These are phyloP conservation scores for Cryptosporidium parvum DNA, from an alignment of 169 alveolate species.

Conservation along the genomic window DNA sequence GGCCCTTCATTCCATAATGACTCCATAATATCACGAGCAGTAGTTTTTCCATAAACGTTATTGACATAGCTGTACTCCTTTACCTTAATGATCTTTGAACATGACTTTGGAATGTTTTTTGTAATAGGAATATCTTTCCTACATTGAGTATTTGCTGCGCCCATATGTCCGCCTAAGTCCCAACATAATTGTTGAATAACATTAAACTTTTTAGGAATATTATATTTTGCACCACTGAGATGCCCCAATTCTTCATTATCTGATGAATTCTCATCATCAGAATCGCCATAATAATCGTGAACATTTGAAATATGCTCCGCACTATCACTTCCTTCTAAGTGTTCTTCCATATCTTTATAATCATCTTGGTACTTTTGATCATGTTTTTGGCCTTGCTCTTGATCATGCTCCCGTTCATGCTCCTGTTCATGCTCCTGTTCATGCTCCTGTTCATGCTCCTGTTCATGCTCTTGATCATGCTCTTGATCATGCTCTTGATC, in stretches of 20 bases:
- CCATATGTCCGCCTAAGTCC: slow-evolving; percentile 72
- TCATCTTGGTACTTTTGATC: background rate
- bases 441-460: background rate
- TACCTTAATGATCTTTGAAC: slow-evolving; percentile 31
- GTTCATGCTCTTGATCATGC: background rate
- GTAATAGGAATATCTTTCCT: slow-evolving; percentile 25
- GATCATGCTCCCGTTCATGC: background rate
- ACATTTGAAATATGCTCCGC: slow-evolving; percentile 29
- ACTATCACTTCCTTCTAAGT: background rate
- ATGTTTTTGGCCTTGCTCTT: background rate
- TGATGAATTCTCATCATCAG: background rate
- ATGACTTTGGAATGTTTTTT: slow-evolving; percentile 46
- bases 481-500: background rate
- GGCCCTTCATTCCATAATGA: slow-evolving; percentile 75
- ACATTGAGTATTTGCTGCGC: slow-evolving; percentile 52
- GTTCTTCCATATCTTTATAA: background rate
- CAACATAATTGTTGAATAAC: slow-evolving; percentile 43
- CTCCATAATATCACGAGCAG: slow-evolving; percentile 52
- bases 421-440: background rate
- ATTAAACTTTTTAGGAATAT: background rate
- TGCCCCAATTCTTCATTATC: background rate
- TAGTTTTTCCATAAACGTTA: slow-evolving; percentile 58
- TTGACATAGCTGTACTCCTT: slow-evolving; percentile 57
- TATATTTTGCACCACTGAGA: background rate
- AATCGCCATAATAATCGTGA: background rate